Evolutionary conservation across 1,284 basidiomycete species (phyloP), one percentile per base, ranked within the genome.

Genomic region (Coniferiporia sulphurascens): DNA sequence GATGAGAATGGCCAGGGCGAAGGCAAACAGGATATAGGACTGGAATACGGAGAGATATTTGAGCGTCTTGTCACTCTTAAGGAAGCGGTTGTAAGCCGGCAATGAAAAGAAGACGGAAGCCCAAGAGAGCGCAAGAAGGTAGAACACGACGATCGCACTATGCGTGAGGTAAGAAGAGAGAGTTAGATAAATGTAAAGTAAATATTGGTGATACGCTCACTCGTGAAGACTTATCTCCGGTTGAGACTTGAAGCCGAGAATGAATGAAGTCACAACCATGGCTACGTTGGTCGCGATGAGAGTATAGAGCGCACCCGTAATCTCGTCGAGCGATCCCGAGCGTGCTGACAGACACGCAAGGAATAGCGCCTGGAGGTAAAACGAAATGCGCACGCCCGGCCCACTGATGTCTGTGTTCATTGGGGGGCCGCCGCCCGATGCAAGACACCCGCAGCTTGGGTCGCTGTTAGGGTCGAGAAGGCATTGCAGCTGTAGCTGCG

Each of bases 271-370:
- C 1, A 69, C 65, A 3, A 63, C 66, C 65, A 69, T 65, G 8
- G 67, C 68, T 15, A 68, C 65, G 51, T 70, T 70, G n/a, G 68
- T 70, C n/a, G 62, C 63, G 21, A 70, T 59, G 15, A 70, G 62
- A 0, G 69, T 70, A 50, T 65, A 69, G 8, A 70, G 55, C 1
- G 68, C 61, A 9, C 66, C 64, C 19, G 64, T 59, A 43, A 70
- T 67, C 51, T 70, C 68, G 15, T 67, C 63, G 8, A 65, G 54
- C 5, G 59, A 62, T 3, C 54, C 50, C 0, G 69, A 70, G 12
- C 68, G 63, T 13, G 65, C 63, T 32, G 65, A 65, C 34, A 68
- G 60, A 60, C 62, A 62, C 35, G 67, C 69, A 12, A 63, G 52
- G 21, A 63, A 58, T 2, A 59, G 48, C 21, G 60, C 59, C 48